These are phyloP conservation scores for Podospora tetraspora DNA, from an alignment of 495 filamentous ascomycete genomes.

Conservation along the genomic window DNA sequence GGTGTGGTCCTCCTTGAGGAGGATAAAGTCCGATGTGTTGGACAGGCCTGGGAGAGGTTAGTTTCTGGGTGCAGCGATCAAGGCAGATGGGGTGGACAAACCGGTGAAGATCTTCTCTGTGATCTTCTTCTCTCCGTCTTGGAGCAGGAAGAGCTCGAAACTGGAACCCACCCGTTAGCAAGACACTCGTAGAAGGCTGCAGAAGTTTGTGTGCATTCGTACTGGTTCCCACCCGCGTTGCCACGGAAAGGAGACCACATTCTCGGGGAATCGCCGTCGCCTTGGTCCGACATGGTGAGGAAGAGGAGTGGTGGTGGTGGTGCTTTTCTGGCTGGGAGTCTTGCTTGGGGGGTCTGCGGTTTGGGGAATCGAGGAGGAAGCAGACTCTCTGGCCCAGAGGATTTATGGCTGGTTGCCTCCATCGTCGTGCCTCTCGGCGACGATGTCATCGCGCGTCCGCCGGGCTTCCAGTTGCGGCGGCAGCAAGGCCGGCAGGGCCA, in stretches of 20 bases:
- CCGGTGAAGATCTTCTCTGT: conserved; percentile 79
- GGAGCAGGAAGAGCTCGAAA: conserved; percentile 86
- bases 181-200: background rate
- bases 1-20: conserved; percentile 97
- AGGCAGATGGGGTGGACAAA: conserved; percentile 38
- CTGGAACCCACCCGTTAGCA: conserved; percentile 43
- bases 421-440: background rate
- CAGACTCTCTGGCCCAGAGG: background rate
- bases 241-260: background rate
- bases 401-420: background rate
- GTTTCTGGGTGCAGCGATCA: background rate
- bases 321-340: background rate
- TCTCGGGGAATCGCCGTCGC: background rate
- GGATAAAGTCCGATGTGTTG: conserved; percentile 80
- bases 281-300: background rate
- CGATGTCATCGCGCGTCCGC: background rate
- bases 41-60: conserved; percentile 59
- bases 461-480: background rate
- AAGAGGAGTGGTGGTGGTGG: background rate
- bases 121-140: conserved; percentile 86
- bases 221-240: background rate
- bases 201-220: background rate
- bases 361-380: background rate
- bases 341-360: background rate
- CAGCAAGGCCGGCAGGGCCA: background rate